Conservation (phyloP, 257 asterid species). For the Euphrasia confusa region DNA sequence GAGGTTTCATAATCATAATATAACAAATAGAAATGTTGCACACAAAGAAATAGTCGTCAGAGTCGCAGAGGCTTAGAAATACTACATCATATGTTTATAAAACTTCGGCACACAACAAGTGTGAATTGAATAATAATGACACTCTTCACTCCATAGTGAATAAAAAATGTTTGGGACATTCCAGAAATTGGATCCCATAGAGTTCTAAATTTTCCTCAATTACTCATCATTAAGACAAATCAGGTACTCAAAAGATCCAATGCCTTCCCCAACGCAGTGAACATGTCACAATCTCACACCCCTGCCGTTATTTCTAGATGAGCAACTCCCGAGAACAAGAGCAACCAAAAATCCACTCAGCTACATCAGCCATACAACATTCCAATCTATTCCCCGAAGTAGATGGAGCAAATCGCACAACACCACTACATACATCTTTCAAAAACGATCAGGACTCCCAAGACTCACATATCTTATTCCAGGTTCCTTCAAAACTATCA, state of each 20-base stretch:
- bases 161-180: neutral
- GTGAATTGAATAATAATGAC: neutral
- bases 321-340: neutral
- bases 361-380: neutral
- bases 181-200: neutral
- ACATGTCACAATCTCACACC: neutral
- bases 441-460: neutral
- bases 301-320: neutral
- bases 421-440: neutral
- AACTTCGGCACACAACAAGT: constrained; percentile 1
- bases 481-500: neutral
- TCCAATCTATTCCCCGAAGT: neutral
- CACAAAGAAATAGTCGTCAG: neutral
- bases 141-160: neutral
- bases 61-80: constrained; percentile 5
- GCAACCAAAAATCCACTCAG: constrained; percentile 1
- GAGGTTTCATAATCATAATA: constrained; percentile 14
- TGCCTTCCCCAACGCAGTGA: neutral
- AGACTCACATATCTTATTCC: neutral
- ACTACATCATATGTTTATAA: constrained; percentile 2
- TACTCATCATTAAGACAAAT: neutral
- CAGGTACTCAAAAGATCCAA: neutral
- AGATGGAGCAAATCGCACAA: neutral
- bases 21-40: constrained; percentile 4
- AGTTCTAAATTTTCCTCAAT: neutral